Percentiles rank a stretch among this genome's conserved stretches.
Conservation (phyloP, 2,329 filamentous ascomycete genomes). For the Nothopassalora personata region DNA sequence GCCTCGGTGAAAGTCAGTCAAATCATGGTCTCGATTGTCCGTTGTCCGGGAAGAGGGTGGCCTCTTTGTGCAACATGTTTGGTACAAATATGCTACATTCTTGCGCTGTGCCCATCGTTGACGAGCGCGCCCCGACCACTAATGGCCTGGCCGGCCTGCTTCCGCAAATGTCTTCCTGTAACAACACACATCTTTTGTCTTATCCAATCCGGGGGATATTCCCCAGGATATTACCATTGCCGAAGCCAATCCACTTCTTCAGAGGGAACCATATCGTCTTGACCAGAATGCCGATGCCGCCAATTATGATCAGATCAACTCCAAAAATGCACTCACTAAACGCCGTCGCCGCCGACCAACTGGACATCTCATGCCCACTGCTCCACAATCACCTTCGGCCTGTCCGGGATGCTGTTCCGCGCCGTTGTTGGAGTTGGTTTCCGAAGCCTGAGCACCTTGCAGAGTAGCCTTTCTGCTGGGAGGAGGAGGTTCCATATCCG, state of each 20-base stretch:
- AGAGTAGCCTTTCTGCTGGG: slow-evolving; percentile 48
- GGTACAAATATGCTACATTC: neutral
- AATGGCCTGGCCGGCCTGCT: neutral
- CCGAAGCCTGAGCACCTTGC: slow-evolving; percentile 45
- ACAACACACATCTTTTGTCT: neutral
- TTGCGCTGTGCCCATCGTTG: neutral
- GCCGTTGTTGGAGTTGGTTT: slow-evolving; percentile 52
- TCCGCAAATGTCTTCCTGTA: neutral
- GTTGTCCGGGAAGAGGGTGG: neutral
- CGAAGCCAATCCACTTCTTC: too few species aligned
- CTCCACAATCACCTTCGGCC: slow-evolving; percentile 15
- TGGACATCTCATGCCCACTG: neutral
- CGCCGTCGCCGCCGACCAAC: neutral
- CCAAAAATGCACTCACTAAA: neutral
- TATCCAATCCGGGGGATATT: too few species aligned
- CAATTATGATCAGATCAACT: neutral
- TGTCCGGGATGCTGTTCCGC: slow-evolving; percentile 2
- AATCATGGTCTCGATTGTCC: neutral
- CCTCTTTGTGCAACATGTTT: neutral
- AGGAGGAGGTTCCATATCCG: slow-evolving; percentile 47
- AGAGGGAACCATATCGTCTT: neutral
- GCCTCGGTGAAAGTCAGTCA: neutral
- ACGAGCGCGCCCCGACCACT: too few species aligned
- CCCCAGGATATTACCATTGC: too few species aligned
- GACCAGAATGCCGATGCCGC: neutral